These are phyloP conservation scores for Acanthamoeba lenticulata DNA, from an alignment of 208 protist species.

Conservation along the genomic window DNA sequence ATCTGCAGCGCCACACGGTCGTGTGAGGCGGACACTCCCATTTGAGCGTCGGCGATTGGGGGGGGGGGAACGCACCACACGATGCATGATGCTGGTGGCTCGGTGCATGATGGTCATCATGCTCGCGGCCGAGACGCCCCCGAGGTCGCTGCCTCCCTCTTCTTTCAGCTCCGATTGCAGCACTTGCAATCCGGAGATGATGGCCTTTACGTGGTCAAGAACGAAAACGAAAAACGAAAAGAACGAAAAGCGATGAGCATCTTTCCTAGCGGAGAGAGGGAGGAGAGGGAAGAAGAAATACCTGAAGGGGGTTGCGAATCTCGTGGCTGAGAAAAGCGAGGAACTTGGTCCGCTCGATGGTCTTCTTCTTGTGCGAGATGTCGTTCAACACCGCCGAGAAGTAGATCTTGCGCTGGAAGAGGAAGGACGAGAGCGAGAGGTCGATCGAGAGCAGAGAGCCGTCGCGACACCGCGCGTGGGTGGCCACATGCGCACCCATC, in stretches of 20 bases:
- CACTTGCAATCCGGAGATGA: constrained; percentile 32
- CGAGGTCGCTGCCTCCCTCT: not conserved
- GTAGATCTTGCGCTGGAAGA: not conserved
- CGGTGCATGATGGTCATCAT: not conserved
- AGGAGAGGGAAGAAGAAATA: not conserved
- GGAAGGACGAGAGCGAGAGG: constrained; percentile 21
- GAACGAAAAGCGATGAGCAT: too few relatives aligned
- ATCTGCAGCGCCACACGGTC: not conserved
- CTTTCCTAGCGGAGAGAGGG: too few relatives aligned
- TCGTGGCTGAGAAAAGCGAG: constrained; percentile 42
- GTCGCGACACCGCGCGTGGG: not conserved
- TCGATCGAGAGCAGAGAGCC: not conserved
- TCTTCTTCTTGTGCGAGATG: constrained; percentile 24
- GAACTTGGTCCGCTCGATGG: not conserved
- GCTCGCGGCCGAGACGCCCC: not conserved
- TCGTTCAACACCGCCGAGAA: constrained; percentile 23
- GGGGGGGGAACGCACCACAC: not conserved
- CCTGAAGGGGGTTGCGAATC: constrained; percentile 29
- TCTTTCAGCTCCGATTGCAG: not conserved
- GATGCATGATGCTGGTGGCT: not conserved
- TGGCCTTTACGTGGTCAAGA: not conserved
- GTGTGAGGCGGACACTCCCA: too few relatives aligned
- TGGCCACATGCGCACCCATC: constrained; percentile 16
- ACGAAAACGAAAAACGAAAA: not conserved
- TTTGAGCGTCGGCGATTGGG: not conserved